phyloP scores from a whole-genome alignment of 768 basidiomycete species.

The Megacollybia marginata region DNA sequence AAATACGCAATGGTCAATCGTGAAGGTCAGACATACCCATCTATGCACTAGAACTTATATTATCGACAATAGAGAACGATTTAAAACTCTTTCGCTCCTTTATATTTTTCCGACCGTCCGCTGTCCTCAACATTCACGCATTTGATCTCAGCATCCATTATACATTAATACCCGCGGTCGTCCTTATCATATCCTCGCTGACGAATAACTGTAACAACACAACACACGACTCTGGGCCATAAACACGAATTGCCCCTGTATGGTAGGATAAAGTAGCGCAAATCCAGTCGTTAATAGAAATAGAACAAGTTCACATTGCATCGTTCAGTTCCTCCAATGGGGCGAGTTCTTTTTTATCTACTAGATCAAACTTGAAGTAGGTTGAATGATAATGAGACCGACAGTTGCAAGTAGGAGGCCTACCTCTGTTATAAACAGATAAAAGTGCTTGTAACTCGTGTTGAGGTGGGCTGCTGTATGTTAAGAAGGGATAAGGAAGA shows the following conservation, averaged over 20 bases:
- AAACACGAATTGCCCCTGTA: too few species aligned
- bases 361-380: conserved; percentile 66
- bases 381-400: conserved; percentile 4
- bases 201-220: too few species aligned
- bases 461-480: conserved; percentile 79
- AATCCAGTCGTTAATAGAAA: conserved; percentile 9
- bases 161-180: background rate
- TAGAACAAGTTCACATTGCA: conserved; percentile 61
- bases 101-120: background rate
- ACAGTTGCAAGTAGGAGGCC: conserved; percentile 9
- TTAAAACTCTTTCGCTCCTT: conserved; percentile 19
- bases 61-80: conserved; percentile 42
- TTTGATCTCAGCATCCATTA: background rate
- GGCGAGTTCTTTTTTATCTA: conserved; percentile 95
- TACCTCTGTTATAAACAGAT: conserved; percentile 94
- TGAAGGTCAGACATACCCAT: conserved; percentile 46
- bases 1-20: conserved; percentile 69
- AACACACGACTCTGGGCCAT: too few species aligned
- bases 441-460: conserved; percentile 97
- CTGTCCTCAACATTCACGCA: background rate
- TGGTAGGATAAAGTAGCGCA: background rate
- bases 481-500: conserved; percentile 1
- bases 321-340: conserved; percentile 94
- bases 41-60: background rate
- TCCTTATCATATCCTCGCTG: too few species aligned